Evolutionary conservation across 495 filamentous ascomycete species (phyloP), one percentile per base, ranked within the genome.

Genomic region (Hypoxylon cercidicola): DNA sequence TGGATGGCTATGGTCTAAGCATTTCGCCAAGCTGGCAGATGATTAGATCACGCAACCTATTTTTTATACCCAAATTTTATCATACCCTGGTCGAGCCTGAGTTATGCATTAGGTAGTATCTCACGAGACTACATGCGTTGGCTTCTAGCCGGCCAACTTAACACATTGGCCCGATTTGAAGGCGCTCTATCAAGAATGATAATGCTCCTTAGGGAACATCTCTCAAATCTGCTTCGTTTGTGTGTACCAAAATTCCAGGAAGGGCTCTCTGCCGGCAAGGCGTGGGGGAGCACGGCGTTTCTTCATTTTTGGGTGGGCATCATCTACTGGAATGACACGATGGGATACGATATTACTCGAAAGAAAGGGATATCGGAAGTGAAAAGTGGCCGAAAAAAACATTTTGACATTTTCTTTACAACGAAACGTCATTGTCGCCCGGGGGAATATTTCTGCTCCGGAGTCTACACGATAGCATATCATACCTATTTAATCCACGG

Each of bases 1-100:
- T n/a, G 95, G 95, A 40, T 99, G 95, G 95, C 96, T 99, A 62
- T 99, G 95, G 95, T 95, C 90, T 69, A 96, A 97, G 72, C 95
- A 99, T 78, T 98, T 99, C 78, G 91, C 90, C 47, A 91, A 90
- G 57, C 72, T 93, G 62, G 88, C 88, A 32, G 81, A 83, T 68
- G 78, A 79, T 46, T 81, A 74, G 57, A 15, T 32, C 7, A n/a
- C 40, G 15, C 43, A 54, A 43, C 19, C 30, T 45, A 20, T 23
- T 53, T 47, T 39, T 19, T 3, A 16, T 43, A 43, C 40, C n/a
- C 30, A 39, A 43, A 57, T 55, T 44, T 59, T 15, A 43, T 51
- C 13, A 41, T 20, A 40, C 35, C n/a, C 45, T 48, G 15, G 35
- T 15, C 43, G 49, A 19, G 20, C 23, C 43, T 45, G 12, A 20